phyloP scores from a whole-genome alignment of 805 yeast species.

The Candida corydali region DNA sequence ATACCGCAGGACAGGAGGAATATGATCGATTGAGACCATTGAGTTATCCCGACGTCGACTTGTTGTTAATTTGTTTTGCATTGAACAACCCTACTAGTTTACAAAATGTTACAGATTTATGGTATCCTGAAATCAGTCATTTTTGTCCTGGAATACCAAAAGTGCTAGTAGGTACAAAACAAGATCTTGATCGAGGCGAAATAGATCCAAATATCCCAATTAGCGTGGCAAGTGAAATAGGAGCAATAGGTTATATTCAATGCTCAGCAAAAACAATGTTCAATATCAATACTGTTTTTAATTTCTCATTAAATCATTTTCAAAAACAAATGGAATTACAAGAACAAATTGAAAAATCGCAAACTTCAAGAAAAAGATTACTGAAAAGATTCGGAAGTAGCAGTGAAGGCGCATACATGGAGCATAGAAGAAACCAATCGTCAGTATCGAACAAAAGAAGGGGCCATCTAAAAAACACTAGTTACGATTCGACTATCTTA shows the following conservation, averaged over 20 bases:
- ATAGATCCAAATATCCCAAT: conserved; percentile 47
- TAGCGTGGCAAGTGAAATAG: conserved; percentile 52
- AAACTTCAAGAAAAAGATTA: conserved; percentile 23
- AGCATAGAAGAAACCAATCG: conserved; percentile 20
- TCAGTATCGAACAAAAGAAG: conserved; percentile 19
- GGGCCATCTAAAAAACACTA: conserved; percentile 35
- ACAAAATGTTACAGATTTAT: conserved; percentile 68
- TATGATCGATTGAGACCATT: conserved; percentile 77
- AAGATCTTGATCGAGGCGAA: conserved; percentile 45
- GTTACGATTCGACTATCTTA: conserved; percentile 33
- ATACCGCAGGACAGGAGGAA: conserved; percentile 88
- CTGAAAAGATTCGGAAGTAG: conserved; percentile 27
- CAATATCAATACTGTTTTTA: conserved; percentile 66
- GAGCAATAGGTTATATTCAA: conserved; percentile 69
- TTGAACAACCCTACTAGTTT: conserved; percentile 60
- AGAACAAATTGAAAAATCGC: conserved; percentile 33
- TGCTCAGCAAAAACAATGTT: conserved; percentile 73
- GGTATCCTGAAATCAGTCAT: conserved; percentile 85
- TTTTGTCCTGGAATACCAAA: conserved; percentile 80
- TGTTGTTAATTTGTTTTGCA: conserved; percentile 72
- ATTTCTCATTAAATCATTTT: conserved; percentile 49
- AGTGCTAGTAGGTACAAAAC: conserved; percentile 76
- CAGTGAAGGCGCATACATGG: conserved; percentile 11
- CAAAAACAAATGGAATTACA: conserved; percentile 32
- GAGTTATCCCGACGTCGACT: conserved; percentile 74